Evolutionary conservation across 2,329 filamentous ascomycete genomes (phyloP).

Genomic region (Neoscytalidium dimidiatum): DNA sequence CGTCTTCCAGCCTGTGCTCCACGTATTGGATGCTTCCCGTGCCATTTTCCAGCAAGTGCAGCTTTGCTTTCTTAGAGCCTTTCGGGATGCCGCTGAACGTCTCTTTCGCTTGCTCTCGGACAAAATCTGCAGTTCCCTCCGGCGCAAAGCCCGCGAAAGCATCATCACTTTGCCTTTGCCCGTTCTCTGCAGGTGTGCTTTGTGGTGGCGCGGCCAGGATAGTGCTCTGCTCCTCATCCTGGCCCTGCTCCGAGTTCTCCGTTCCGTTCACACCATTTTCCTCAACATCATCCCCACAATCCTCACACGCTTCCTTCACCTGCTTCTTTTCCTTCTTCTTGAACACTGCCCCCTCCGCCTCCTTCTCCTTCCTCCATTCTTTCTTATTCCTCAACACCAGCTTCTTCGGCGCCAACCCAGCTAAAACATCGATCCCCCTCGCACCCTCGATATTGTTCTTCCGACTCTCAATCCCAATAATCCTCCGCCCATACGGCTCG

Average conservation of each 20-base stretch:
- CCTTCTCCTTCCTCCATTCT: slow-evolving; percentile 56
- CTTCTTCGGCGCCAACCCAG: slow-evolving; percentile 72
- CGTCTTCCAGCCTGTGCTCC: slow-evolving; percentile 71
- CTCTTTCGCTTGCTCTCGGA: background rate
- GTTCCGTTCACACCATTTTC: background rate
- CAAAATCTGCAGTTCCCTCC: background rate
- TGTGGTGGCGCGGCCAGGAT: background rate
- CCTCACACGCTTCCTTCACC: slow-evolving; percentile 24
- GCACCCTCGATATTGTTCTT: slow-evolving; percentile 86
- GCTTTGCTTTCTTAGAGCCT: slow-evolving; percentile 26
- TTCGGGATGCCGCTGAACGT: background rate
- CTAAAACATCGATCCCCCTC: slow-evolving; percentile 78
- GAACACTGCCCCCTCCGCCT: slow-evolving; percentile 26
- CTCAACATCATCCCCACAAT: background rate
- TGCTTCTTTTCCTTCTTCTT: slow-evolving; percentile 40
- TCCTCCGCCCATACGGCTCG: slow-evolving; percentile 79
- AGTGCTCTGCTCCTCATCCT: background rate
- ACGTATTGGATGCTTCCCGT: slow-evolving; percentile 77
- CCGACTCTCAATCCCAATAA: slow-evolving; percentile 87
- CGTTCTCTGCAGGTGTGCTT: no score
- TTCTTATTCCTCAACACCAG: slow-evolving; percentile 83
- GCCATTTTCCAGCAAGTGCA: slow-evolving; percentile 56
- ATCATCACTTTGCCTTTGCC: background rate
- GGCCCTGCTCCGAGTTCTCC: background rate
- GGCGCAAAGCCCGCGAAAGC: background rate